Evolutionary conservation across 768 basidiomycete genomes (phyloP).

Genomic region (Daedalea quercina): DNA sequence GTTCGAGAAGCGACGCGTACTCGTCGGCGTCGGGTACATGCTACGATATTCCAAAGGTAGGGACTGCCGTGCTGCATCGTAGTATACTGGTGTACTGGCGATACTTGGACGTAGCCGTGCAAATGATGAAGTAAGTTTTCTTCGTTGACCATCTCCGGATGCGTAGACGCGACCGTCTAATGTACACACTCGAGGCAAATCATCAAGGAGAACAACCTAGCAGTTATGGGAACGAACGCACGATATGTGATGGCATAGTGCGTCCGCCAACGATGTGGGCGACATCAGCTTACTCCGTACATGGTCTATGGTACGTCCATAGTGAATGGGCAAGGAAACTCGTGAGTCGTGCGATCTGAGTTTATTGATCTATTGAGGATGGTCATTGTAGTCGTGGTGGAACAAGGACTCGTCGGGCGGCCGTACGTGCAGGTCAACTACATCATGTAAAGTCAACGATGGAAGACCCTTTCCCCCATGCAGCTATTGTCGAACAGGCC

Average conservation of each 20-base stretch:
- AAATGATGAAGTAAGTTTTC: constrained; percentile 34
- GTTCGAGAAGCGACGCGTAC: constrained; percentile 1
- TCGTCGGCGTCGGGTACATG: constrained; percentile 29
- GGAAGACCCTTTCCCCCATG: neutral
- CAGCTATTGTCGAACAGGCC: constrained; percentile 31
- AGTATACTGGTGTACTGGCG: neutral
- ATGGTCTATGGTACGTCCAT: neutral
- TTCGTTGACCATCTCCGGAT: neutral
- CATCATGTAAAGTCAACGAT: neutral
- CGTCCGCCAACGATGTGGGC: neutral
- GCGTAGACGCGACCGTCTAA: neutral
- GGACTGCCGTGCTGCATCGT: neutral
- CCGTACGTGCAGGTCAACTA: constrained; percentile 8
- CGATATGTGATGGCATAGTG: constrained; percentile 37
- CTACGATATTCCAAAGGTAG: constrained; percentile 33
- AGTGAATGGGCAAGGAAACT: constrained; percentile 19
- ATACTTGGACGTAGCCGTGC: constrained; percentile 27
- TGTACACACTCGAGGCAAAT: constrained; percentile 19
- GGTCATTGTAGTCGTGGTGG: constrained; percentile 15
- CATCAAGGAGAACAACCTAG: constrained; percentile 41
- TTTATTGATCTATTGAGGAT: too few species aligned
- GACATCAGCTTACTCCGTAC: neutral
- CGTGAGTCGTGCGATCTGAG: constrained; percentile 5
- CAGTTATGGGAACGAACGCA: constrained; percentile 45
- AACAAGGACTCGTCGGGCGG: constrained; percentile 20